Evolutionary conservation across 345 rosid genomes (phyloP).

Genomic region (Salix purpurea): DNA sequence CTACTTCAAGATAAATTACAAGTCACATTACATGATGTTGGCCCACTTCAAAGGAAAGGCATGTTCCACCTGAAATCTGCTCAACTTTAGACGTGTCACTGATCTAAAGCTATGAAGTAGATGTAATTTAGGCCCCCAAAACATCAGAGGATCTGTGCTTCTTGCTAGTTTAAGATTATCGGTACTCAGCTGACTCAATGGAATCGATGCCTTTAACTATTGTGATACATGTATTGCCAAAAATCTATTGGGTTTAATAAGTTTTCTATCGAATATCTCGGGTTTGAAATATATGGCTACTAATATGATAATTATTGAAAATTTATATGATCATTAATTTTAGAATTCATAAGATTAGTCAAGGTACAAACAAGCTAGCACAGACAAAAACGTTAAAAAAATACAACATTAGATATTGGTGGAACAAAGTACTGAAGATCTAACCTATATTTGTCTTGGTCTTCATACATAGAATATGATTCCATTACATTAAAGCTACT

Average conservation of each 20-base stretch:
- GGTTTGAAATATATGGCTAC: too few species aligned
- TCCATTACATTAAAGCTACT: background rate
- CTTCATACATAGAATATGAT: background rate
- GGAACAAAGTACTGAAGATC: background rate
- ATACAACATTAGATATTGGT: background rate
- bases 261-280: too few species aligned
- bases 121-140: background rate
- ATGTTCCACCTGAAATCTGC: background rate
- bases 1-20: background rate
- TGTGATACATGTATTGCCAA: too few species aligned
- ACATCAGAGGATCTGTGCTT: background rate
- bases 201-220: too few species aligned
- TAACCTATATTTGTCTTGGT: background rate
- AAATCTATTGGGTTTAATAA: too few species aligned
- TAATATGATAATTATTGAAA: too few species aligned
- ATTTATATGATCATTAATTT: too few species aligned
- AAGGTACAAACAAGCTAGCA: accelerated
- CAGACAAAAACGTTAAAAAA: too few species aligned
- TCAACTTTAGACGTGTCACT: background rate
- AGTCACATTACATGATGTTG: background rate
- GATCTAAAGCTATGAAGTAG: background rate
- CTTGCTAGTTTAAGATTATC: background rate
- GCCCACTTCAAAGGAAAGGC: background rate
- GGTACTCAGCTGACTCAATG: background rate
- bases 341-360: accelerated